Evolutionary conservation across 1,284 basidiomycete species (phyloP).

Genomic region (Ustilago crameri): DNA sequence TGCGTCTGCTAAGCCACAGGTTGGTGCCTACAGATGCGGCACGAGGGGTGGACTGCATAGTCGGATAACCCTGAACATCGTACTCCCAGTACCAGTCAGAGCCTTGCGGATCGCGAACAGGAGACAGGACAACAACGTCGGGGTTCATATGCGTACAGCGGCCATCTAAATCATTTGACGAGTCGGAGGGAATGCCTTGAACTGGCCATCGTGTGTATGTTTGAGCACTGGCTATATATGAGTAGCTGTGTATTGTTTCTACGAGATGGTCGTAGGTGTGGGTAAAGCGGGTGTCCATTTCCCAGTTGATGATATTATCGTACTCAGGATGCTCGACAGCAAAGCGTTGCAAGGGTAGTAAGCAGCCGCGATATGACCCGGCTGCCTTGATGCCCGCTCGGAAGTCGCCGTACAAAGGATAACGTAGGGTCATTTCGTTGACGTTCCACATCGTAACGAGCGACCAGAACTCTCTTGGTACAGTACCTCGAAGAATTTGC

Average conservation of each 20-base stretch:
- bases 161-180: neutral
- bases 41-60: conserved; percentile 4
- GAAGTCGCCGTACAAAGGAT: conserved; percentile 25
- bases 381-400: conserved; percentile 17
- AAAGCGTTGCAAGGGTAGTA: conserved; percentile 24
- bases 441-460: conserved; percentile 21
- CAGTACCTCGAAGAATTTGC: conserved; percentile 18
- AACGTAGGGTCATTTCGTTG: conserved; percentile 21
- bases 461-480: conserved; percentile 32
- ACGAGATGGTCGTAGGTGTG: conserved; percentile 23
- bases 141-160: conserved; percentile 12
- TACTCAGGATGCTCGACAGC: conserved; percentile 23
- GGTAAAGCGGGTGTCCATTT: conserved; percentile 32
- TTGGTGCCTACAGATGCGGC: conserved; percentile 27
- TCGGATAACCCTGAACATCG: conserved; percentile 23
- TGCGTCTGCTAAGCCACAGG: conserved; percentile 24
- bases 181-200: neutral
- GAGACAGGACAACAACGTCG: conserved; percentile 23
- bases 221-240: conserved; percentile 1
- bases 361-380: conserved; percentile 32
- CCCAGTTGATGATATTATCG: conserved; percentile 19
- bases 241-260: conserved; percentile 8
- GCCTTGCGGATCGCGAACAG: conserved; percentile 15
- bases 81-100: conserved; percentile 40
- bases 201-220: conserved; percentile 22